These are phyloP conservation scores for Kazachstania sp. DNA, from an alignment of 1,139 yeast species.

Conservation along the genomic window DNA sequence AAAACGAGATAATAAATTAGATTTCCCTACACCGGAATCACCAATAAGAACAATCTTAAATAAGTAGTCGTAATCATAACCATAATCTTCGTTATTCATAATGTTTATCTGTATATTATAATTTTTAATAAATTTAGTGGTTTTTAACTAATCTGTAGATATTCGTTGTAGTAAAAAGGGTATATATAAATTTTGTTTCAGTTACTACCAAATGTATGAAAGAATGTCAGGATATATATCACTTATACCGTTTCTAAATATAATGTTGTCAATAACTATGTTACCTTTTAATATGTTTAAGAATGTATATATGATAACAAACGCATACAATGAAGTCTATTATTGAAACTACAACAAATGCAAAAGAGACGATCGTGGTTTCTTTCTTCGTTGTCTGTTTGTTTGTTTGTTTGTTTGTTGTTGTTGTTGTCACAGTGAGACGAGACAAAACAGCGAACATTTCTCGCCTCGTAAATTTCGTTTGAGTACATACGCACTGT, in stretches of 20 bases:
- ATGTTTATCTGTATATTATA: neutral
- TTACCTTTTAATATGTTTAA: neutral
- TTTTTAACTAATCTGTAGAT: neutral
- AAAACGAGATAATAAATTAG: slow-evolving; percentile 86
- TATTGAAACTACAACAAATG: neutral
- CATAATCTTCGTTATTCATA: slow-evolving; percentile 55
- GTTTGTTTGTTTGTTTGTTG: neutral
- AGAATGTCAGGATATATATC: too few species aligned
- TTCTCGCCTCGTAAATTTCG: too few species aligned
- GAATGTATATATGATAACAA: neutral
- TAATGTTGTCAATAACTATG: too few species aligned
- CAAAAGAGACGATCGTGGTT: neutral
- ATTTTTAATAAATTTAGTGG: neutral
- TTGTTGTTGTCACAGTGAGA: too few species aligned
- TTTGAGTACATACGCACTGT: too few species aligned
- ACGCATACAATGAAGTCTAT: neutral
- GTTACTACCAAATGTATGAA: neutral
- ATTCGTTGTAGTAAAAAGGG: neutral
- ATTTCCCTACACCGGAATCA: slow-evolving; percentile 96
- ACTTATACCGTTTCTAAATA: too few species aligned
- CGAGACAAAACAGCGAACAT: too few species aligned
- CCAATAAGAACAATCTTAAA: slow-evolving; percentile 96
- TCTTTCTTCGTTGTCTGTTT: neutral
- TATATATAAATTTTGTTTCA: neutral
- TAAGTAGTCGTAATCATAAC: slow-evolving; percentile 90